phyloP scores from a whole-genome alignment of 2,329 filamentous ascomycete genomes.

The Nemania sp. region DNA sequence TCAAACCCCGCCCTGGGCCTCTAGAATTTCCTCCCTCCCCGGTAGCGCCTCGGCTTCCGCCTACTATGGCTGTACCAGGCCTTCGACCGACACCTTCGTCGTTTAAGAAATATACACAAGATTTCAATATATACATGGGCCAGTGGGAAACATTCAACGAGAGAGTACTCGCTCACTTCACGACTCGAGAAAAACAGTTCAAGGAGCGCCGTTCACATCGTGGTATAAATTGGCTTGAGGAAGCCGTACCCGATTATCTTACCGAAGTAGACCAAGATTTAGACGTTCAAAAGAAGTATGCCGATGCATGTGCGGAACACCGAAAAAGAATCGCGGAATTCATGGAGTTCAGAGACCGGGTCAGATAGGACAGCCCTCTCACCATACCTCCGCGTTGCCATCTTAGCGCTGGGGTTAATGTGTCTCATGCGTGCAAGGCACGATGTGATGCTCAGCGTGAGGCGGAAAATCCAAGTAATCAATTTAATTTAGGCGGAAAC shows the following conservation, averaged over 20 bases:
- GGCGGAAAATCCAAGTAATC: not conserved
- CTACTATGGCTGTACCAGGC: slow-evolving; percentile 57
- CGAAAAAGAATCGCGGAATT: slow-evolving; percentile 69
- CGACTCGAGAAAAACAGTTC: slow-evolving; percentile 61
- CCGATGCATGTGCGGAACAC: slow-evolving; percentile 69
- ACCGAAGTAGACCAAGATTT: slow-evolving; percentile 73
- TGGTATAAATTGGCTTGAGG: slow-evolving; percentile 61
- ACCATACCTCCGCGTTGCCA: not conserved
- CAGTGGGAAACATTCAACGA: slow-evolving; percentile 65
- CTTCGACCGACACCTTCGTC: slow-evolving; percentile 57
- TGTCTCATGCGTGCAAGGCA: not conserved
- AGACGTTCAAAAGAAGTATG: slow-evolving; percentile 71
- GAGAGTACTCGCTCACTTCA: slow-evolving; percentile 68
- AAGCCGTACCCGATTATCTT: slow-evolving; percentile 67
- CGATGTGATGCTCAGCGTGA: not conserved
- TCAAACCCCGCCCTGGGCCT: slow-evolving; percentile 51
- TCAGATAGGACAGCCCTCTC: slow-evolving; percentile 50
- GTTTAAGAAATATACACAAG: slow-evolving; percentile 65
- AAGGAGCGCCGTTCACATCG: slow-evolving; percentile 55
- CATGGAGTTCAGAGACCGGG: slow-evolving; percentile 59
- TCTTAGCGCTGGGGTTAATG: not conserved
- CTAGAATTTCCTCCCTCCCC: slow-evolving; percentile 64
- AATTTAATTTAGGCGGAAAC: not conserved
- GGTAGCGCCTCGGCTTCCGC: slow-evolving; percentile 61
- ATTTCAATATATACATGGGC: slow-evolving; percentile 66